Percentiles rank a stretch among this genome's conserved stretches.
phyloP scores from a whole-genome alignment of 164 flowering plant species.

The Stephania cephalantha region DNA sequence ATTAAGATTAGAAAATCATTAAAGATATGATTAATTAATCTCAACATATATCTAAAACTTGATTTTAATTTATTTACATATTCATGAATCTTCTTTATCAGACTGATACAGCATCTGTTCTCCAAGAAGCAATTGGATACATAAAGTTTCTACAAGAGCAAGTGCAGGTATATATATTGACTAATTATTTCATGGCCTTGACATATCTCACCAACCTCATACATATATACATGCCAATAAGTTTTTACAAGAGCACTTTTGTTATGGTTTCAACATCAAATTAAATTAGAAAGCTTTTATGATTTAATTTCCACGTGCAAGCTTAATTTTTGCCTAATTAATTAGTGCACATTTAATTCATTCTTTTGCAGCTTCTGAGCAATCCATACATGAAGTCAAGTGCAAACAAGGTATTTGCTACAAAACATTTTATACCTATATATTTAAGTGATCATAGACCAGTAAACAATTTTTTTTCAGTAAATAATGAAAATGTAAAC shows the following conservation, averaged over 20 bases:
- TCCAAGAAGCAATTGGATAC: slow-evolving; percentile 53
- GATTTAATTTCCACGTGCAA: too few species aligned
- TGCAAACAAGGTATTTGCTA: slow-evolving; percentile 29
- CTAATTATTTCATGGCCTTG: background rate
- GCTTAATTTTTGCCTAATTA: too few species aligned
- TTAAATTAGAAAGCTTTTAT: too few species aligned
- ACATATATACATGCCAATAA: background rate
- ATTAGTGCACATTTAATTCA: background rate
- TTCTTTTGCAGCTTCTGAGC: slow-evolving; percentile 42
- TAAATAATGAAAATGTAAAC: background rate
- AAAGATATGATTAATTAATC: background rate
- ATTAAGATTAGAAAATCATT: background rate
- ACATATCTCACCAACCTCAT: background rate
- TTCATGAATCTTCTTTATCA: slow-evolving; percentile 18
- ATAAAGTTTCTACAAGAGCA: slow-evolving; percentile 63
- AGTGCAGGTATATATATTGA: slow-evolving; percentile 47
- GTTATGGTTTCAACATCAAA: too few species aligned
- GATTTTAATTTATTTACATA: background rate
- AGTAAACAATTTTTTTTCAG: too few species aligned
- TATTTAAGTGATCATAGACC: too few species aligned
- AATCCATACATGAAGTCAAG: slow-evolving; percentile 56
- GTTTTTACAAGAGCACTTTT: too few species aligned
- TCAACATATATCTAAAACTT: background rate
- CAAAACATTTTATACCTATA: too few species aligned
- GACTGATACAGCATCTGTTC: slow-evolving; percentile 78